Evolutionary conservation across 140 eudicot genomes (phyloP), one percentile per base, ranked within the genome.

Genomic region (Stevia rebaudiana): DNA sequence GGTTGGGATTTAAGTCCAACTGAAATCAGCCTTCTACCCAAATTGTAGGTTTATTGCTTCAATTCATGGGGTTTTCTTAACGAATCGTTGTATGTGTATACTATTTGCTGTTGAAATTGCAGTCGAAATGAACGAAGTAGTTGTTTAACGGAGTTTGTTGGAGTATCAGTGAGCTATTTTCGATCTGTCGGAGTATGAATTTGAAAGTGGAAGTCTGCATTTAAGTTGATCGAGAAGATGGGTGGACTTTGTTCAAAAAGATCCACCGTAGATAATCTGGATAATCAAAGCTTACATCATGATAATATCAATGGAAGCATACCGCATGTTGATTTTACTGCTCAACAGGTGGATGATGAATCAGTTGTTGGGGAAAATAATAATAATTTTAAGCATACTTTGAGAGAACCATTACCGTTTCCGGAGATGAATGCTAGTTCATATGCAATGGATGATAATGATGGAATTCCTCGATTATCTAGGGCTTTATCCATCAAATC

Each of bases 201-300:
- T 69, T 46, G 62, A 46, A 30, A 43, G 53, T 16, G 65, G 51
- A 69, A 50, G 39, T 47, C 49, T 25, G 37, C 55, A 36, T 2
- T 37, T 35, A 8, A n/a, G 16, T 46, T 56, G 59, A 61, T 53
- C 42, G 39, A 48, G 68, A 39, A 18, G 54, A 90, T 92, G 99
- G 99, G 99, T 74, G 99, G 99, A 60, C 37, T 92, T 41, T 92
- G 99, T 81, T 88, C 99, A 8, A 80, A 83, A 74, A 88, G 94
- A 74, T 78, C 99, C 70, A 88, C 87, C 3, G 74, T 75, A 37
- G 95, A 92, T 46, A 52, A 70, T 71, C 52, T 77, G 48, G 74
- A 83, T 33, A 66, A 59, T 48, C 73, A 83, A 60, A 68, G 71
- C 25, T 69, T 78, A 70, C 82, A 85, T 2, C 80, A 79, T 63